Conservation (phyloP, 768 basidiomycete genomes). For the Roridomyces roridus region DNA sequence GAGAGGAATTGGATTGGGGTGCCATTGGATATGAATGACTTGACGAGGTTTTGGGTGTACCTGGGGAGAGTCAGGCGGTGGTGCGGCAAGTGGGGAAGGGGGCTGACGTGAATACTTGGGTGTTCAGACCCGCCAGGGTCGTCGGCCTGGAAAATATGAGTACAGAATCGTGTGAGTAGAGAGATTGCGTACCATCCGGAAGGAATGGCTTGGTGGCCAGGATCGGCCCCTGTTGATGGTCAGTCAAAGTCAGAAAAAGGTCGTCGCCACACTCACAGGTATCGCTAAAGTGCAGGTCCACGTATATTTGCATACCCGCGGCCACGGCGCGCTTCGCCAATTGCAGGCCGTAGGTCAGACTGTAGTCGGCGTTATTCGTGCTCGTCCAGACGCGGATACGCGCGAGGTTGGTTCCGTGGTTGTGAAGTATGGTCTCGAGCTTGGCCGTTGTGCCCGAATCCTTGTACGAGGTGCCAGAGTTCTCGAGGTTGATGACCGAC, state of each 20-base stretch:
- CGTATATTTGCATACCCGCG: slow-evolving; percentile 58
- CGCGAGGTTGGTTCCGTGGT: slow-evolving; percentile 62
- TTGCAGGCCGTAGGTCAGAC: slow-evolving; percentile 55
- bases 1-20: slow-evolving; percentile 59
- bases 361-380: slow-evolving; percentile 55
- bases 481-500: slow-evolving; percentile 58
- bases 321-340: slow-evolving; percentile 62
- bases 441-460: slow-evolving; percentile 43
- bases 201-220: slow-evolving; percentile 65
- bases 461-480: slow-evolving; percentile 50
- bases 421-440: slow-evolving; percentile 60
- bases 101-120: slow-evolving; percentile 58
- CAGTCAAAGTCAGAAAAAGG: neutral
- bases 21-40: slow-evolving; percentile 57
- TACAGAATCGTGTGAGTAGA: neutral
- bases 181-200: slow-evolving; percentile 53
- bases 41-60: slow-evolving; percentile 58
- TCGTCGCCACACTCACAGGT: slow-evolving; percentile 51
- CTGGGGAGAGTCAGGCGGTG: slow-evolving; percentile 31
- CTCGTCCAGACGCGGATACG: slow-evolving; percentile 70
- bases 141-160: slow-evolving; percentile 4
- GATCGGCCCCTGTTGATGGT: slow-evolving; percentile 60
- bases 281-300: slow-evolving; percentile 70
- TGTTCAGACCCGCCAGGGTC: slow-evolving; percentile 55
- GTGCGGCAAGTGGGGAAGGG: neutral